Evolutionary conservation across 2,329 filamentous ascomycete species (phyloP), one percentile per base, ranked within the genome.

Genomic region (Aspergillus melleus): DNA sequence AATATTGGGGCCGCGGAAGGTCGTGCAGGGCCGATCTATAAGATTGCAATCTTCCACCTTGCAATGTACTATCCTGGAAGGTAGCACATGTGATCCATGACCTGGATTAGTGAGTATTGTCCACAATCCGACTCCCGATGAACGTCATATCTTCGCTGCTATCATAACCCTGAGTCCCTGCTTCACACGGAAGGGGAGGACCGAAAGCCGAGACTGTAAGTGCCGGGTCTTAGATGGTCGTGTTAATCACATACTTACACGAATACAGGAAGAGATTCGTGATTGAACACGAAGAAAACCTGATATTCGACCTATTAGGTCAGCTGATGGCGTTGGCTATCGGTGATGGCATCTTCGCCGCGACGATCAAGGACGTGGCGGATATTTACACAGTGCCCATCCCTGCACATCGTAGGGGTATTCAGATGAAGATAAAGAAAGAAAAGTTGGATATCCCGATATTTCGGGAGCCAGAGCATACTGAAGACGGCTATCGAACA

Each of bases 151-250:
- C 1, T 54, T 66, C 2, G 19, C 61, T 20, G 58, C 62, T 29
- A 64, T 66, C 51, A 26, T 66, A 36, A 66, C 61, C 19, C 53
- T 67, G 2, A n/a, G n/a, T n/a, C n/a, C n/a, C n/a, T n/a, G n/a
- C 52, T 69, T 54, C 58, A 67, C 47, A 69, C 54, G 5, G 68
- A 68, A 55, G 60, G 54, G 10, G 61, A 68, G 55, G 63, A 68
- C 46, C 54, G 24, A 49, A 69, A 68, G 53, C 61, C 52, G 11
- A n/a, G 57, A 55, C 64, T 68, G 55, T 68, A 62, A 64, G 58
- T 55, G 4, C 44, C 22, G 44, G 16, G 49, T 12, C 30, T 58
- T 6, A 39, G 42, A 10, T 4, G 10, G 32, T 36, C 16, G 36
- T 54, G 6, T 57, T n/a, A 22, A 52, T 44, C 22, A 14, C 56